Conservation (phyloP, 164 flowering plant genomes). For the Amborella trichopoda region DNA sequence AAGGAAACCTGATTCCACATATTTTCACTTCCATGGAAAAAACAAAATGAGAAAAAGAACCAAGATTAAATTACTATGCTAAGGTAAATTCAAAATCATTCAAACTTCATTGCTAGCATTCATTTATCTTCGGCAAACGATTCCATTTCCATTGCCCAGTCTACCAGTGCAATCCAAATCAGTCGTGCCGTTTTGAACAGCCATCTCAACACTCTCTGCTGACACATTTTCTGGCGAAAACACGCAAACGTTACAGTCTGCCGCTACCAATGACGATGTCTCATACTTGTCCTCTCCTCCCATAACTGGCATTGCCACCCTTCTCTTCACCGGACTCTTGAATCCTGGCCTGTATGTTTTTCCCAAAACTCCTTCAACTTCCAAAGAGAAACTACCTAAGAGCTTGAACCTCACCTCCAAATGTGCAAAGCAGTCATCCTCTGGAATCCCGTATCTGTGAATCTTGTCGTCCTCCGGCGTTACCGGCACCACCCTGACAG, state of each 20-base stretch:
- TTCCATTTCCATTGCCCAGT: slow-evolving; percentile 31
- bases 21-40: no score
- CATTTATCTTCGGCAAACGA: slow-evolving; percentile 50
- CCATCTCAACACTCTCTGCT: slow-evolving; percentile 7
- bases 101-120: not conserved
- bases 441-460: slow-evolving; percentile 55
- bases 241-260: slow-evolving; percentile 37
- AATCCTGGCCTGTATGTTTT: slow-evolving; percentile 59
- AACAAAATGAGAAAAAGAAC: no score
- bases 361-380: slow-evolving; percentile 76
- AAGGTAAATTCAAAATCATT: no score
- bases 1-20: no score
- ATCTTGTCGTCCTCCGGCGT: slow-evolving; percentile 28
- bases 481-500: slow-evolving; percentile 30
- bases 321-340: slow-evolving; percentile 51
- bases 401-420: slow-evolving; percentile 66
- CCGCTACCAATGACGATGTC: slow-evolving; percentile 41
- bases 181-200: slow-evolving; percentile 25
- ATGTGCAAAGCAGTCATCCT: slow-evolving; percentile 68
- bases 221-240: slow-evolving; percentile 25
- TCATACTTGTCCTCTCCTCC: slow-evolving; percentile 64
- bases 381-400: slow-evolving; percentile 29
- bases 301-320: slow-evolving; percentile 66
- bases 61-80: no score
- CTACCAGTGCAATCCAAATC: slow-evolving; percentile 45